These are phyloP conservation scores for Casaregolazyma lundiana DNA, from an alignment of 1,139 yeast genomes.

Conservation along the genomic window DNA sequence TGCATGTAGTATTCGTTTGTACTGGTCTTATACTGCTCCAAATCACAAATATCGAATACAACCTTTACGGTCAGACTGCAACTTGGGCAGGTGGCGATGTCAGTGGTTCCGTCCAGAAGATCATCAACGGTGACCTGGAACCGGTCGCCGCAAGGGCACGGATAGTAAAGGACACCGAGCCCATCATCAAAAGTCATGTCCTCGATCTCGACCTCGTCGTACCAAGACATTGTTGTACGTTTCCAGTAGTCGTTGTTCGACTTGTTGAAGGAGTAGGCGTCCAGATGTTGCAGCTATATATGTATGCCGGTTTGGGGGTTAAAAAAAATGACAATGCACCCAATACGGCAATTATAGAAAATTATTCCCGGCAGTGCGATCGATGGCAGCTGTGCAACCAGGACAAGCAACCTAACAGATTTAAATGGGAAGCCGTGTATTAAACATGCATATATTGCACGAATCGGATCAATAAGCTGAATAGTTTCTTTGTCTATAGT, in stretches of 20 bases:
- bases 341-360: no score
- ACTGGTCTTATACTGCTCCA: slow-evolving; percentile 39
- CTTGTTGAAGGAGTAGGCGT: background rate
- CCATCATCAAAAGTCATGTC: slow-evolving; percentile 87
- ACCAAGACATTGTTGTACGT: slow-evolving; percentile 44
- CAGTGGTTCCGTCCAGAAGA: slow-evolving; percentile 78
- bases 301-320: background rate
- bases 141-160: slow-evolving; percentile 97
- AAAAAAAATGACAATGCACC: no score
- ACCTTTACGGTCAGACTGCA: slow-evolving; percentile 93
- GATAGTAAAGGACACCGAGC: slow-evolving; percentile 80
- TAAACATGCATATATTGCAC: no score
- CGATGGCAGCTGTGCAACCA: no score
- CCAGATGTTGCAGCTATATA: slow-evolving; percentile 1
- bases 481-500: no score
- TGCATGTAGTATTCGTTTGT: background rate
- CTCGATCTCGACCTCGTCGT: slow-evolving; percentile 95
- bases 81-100: slow-evolving; percentile 93
- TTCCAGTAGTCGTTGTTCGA: background rate
- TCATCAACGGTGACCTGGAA: slow-evolving; percentile 86
- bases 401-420: no score
- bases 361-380: no score
- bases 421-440: no score
- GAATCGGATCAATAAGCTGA: no score
- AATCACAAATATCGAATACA: slow-evolving; percentile 55